These are phyloP conservation scores for Pseudogymnoascus sp. DNA, from an alignment of 2,329 filamentous ascomycete species.

Conservation along the genomic window DNA sequence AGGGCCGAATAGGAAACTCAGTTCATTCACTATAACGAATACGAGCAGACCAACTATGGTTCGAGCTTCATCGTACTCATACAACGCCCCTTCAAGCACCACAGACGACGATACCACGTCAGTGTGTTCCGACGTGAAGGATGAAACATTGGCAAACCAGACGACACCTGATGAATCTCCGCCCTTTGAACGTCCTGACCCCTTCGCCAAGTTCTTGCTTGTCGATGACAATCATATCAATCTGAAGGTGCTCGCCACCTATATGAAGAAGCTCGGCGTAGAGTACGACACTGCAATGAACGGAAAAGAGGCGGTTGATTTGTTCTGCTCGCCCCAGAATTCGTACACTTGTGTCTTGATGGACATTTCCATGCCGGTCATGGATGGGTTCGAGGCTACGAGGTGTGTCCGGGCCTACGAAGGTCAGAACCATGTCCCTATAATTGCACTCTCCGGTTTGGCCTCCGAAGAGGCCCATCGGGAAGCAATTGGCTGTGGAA, in stretches of 20 bases:
- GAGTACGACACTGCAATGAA: constrained; percentile 35
- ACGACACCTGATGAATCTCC: not conserved
- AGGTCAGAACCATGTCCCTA: constrained; percentile 35
- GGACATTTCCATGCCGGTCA: constrained; percentile 50
- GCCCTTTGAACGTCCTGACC: not conserved
- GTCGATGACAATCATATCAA: constrained; percentile 39
- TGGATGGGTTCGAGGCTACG: constrained; percentile 43
- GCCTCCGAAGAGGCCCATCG: constrained; percentile 42
- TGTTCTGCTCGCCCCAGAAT: not conserved
- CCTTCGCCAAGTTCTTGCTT: constrained; percentile 24
- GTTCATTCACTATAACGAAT: not conserved
- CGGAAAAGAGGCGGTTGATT: constrained; percentile 39
- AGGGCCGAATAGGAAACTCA: not conserved
- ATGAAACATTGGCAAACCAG: not conserved
- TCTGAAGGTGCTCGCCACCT: constrained; percentile 28
- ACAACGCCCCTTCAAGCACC: not conserved
- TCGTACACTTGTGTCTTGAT: constrained; percentile 22
- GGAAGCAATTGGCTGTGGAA: constrained; percentile 44
- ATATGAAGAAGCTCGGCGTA: constrained; percentile 27
- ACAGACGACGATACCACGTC: not conserved
- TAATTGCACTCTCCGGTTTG: constrained; percentile 47
- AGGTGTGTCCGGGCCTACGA: constrained; percentile 42
- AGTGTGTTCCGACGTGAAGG: not conserved
- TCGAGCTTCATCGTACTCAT: not conserved
- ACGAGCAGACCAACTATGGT: not conserved